These are phyloP conservation scores for Diophrys sp. DNA, from an alignment of 73 alveolate species.

Conservation along the genomic window DNA sequence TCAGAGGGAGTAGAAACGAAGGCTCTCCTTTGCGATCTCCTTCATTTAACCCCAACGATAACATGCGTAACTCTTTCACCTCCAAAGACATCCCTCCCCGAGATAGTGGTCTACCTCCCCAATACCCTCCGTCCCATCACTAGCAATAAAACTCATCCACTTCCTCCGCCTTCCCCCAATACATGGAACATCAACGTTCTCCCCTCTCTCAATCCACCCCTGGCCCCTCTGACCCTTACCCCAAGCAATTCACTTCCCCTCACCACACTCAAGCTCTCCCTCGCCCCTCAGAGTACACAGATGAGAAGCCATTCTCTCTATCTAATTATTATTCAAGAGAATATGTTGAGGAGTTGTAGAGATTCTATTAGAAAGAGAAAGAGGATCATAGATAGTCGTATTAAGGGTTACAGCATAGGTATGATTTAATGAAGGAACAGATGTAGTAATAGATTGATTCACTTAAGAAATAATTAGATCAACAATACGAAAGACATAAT, in stretches of 20 bases:
- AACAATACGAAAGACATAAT: neutral
- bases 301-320: neutral
- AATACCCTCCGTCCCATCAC: too few relatives aligned
- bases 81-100: too few relatives aligned
- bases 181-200: too few relatives aligned
- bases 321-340: slow-evolving; percentile 4
- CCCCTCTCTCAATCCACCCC: too few relatives aligned
- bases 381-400: neutral
- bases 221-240: too few relatives aligned
- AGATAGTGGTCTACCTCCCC: too few relatives aligned
- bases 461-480: neutral
- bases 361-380: slow-evolving; percentile 3
- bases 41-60: neutral
- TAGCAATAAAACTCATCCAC: too few relatives aligned
- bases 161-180: too few relatives aligned
- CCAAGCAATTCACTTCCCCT: too few relatives aligned
- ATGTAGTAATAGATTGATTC: neutral
- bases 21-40: neutral
- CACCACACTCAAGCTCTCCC: too few relatives aligned
- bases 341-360: slow-evolving; percentile 11
- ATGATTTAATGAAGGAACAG: neutral
- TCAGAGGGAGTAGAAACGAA: neutral
- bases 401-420: neutral
- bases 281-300: too few relatives aligned
- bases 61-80: neutral